Conservation (phyloP, 2,329 filamentous ascomycete genomes). For the Xylaria sp. region DNA sequence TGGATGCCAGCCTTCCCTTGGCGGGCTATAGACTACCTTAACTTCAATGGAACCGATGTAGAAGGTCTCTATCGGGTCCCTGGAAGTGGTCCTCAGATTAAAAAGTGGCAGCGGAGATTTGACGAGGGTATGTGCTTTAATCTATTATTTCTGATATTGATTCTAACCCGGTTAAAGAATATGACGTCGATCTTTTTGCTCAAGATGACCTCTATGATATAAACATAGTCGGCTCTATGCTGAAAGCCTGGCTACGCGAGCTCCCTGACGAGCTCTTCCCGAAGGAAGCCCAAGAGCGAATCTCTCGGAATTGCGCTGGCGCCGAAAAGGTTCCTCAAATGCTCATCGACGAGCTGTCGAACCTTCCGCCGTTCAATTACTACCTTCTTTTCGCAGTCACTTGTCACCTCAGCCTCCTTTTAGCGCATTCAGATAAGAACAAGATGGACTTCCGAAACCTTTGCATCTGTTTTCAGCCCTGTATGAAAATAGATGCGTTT, state of each 20-base stretch:
- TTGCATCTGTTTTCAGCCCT: slow-evolving; percentile 96
- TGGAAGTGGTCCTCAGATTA: slow-evolving; percentile 88
- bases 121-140: slow-evolving; percentile 73
- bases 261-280: slow-evolving; percentile 95
- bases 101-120: slow-evolving; percentile 92
- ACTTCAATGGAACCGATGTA: slow-evolving; percentile 92
- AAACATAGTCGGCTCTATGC: slow-evolving; percentile 94
- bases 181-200: slow-evolving; percentile 90
- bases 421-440: slow-evolving; percentile 93
- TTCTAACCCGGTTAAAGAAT: slow-evolving; percentile 63
- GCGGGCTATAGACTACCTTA: slow-evolving; percentile 95
- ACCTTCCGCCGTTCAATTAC: slow-evolving; percentile 96
- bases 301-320: slow-evolving; percentile 82
- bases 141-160: not conserved
- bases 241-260: slow-evolving; percentile 95
- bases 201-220: slow-evolving; percentile 92
- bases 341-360: slow-evolving; percentile 90
- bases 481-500: slow-evolving; percentile 94
- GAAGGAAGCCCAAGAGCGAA: slow-evolving; percentile 81
- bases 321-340: slow-evolving; percentile 84
- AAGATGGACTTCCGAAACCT: slow-evolving; percentile 98
- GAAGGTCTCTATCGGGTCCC: slow-evolving; percentile 94
- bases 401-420: slow-evolving; percentile 90
- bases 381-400: slow-evolving; percentile 98
- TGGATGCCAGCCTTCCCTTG: slow-evolving; percentile 98